Evolutionary conservation across 208 protist species (phyloP).

Genomic region (Endotrypanum monterogeii): DNA sequence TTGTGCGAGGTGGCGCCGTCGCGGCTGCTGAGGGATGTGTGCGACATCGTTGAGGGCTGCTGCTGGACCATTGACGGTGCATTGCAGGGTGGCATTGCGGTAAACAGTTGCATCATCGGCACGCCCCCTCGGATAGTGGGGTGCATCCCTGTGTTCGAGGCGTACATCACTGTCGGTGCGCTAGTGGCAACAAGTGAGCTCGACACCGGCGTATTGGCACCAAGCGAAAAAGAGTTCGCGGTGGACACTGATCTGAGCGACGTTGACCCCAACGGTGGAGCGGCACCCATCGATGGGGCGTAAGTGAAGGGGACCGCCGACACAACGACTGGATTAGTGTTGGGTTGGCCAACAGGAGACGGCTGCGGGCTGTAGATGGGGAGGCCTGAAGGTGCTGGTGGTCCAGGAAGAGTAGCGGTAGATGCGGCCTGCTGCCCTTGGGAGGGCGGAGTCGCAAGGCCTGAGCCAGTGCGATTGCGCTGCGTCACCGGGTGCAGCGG

Average conservation of each 20-base stretch:
- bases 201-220: conserved; percentile 13
- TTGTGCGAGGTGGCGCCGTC: conserved; percentile 19
- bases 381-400: neutral
- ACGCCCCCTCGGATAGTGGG: conserved; percentile 18
- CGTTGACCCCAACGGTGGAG: neutral
- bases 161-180: conserved; percentile 22
- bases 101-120: conserved; percentile 24
- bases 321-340: neutral
- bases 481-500: conserved; percentile 29
- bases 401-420: neutral
- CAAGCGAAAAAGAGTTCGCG: conserved; percentile 8
- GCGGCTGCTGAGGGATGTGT: conserved; percentile 19
- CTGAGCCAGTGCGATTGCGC: conserved; percentile 29
- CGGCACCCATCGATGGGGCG: conserved; percentile 9
- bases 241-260: conserved; percentile 5
- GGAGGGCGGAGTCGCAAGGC: conserved; percentile 14
- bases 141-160: conserved; percentile 12
- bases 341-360: neutral
- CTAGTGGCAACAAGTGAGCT: conserved; percentile 18
- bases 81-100: conserved; percentile 1
- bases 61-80: conserved; percentile 10
- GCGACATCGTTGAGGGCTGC: conserved; percentile 14
- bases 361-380: conserved; percentile 17
- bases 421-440: neutral
- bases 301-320: conserved; percentile 22